Percentiles rank a stretch among this genome's conserved stretches.
Evolutionary conservation across 108 stramenopile genomes (phyloP).

Genomic region (Nitzschia sp.): DNA sequence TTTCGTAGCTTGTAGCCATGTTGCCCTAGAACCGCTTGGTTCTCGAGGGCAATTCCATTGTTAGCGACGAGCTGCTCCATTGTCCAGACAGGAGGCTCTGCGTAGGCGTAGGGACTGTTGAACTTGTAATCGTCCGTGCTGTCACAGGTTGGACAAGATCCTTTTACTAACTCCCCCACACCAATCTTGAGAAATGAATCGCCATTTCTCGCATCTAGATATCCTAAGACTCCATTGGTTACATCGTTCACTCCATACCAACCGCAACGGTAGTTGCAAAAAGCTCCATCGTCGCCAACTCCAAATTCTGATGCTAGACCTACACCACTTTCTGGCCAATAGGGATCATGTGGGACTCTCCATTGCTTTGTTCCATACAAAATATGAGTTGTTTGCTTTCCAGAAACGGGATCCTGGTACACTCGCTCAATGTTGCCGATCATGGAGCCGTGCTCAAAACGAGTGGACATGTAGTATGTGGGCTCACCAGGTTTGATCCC

Average conservation of each 20-base stretch:
- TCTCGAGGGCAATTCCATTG: constrained; percentile 44
- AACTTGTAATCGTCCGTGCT: constrained; percentile 69
- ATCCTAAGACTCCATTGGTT: constrained; percentile 79
- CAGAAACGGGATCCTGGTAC: constrained; percentile 12
- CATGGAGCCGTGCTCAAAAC: constrained; percentile 81
- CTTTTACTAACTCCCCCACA: constrained; percentile 66
- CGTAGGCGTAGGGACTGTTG: constrained; percentile 75
- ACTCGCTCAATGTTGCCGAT: constrained; percentile 57
- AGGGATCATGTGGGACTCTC: constrained; percentile 68
- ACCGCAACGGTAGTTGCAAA: constrained; percentile 58
- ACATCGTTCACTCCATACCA: constrained; percentile 57
- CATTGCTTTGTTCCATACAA: constrained; percentile 66
- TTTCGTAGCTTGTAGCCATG: constrained; percentile 67
- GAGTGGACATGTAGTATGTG: constrained; percentile 56
- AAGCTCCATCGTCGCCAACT: constrained; percentile 73
- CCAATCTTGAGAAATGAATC: constrained; percentile 70
- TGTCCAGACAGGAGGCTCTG: constrained; percentile 53
- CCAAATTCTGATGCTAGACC: constrained; percentile 83
- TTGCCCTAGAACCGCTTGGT: constrained; percentile 49
- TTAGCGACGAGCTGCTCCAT: constrained; percentile 27
- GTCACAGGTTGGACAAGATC: constrained; percentile 67
- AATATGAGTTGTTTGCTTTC: constrained; percentile 28
- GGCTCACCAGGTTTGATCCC: constrained; percentile 29
- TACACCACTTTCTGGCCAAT: constrained; percentile 79
- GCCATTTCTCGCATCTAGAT: constrained; percentile 64